phyloP scores from a whole-genome alignment of 495 filamentous ascomycete species.

The Lindgomyces ingoldianus region DNA sequence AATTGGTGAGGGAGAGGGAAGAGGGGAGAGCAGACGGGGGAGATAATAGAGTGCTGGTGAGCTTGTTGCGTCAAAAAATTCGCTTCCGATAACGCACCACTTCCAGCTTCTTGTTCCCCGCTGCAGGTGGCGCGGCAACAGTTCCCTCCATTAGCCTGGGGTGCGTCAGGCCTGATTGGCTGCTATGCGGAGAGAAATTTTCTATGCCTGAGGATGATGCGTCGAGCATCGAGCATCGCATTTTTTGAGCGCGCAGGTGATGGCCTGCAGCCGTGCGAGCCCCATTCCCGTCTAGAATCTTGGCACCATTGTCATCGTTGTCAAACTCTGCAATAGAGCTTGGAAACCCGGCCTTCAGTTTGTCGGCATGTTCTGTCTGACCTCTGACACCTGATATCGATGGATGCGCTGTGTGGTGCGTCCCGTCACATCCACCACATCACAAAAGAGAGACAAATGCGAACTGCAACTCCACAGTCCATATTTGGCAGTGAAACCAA shows the following conservation, averaged over 20 bases:
- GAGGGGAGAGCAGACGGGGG: slow-evolving; percentile 3
- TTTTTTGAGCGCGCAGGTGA: slow-evolving; percentile 9
- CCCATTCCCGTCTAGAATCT: slow-evolving; percentile 1
- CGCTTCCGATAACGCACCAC: slow-evolving; percentile 26
- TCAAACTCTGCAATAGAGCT: too few species aligned
- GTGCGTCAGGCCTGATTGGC: slow-evolving; percentile 14
- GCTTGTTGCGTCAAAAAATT: slow-evolving; percentile 25
- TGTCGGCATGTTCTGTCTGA: too few species aligned
- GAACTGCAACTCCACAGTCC: not conserved
- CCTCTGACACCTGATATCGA: too few species aligned
- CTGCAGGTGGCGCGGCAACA: slow-evolving; percentile 13
- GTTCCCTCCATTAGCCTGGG: slow-evolving; percentile 14
- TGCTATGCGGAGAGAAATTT: slow-evolving; percentile 10
- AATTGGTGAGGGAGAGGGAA: slow-evolving; percentile 15
- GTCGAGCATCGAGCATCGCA: not conserved
- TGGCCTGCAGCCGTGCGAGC: slow-evolving; percentile 15
- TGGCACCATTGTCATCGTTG: slow-evolving; percentile 3
- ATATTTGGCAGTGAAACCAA: not conserved
- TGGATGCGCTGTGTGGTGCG: too few species aligned
- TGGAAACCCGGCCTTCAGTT: too few species aligned
- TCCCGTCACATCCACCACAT: not conserved
- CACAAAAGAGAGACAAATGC: not conserved
- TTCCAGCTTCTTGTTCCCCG: slow-evolving; percentile 1
- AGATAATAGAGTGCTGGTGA: slow-evolving; percentile 1
- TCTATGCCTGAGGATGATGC: slow-evolving; percentile 24